Evolutionary conservation across 352 stramenopile genomes (phyloP).

Genomic region (Saprolegnia parasitica): DNA sequence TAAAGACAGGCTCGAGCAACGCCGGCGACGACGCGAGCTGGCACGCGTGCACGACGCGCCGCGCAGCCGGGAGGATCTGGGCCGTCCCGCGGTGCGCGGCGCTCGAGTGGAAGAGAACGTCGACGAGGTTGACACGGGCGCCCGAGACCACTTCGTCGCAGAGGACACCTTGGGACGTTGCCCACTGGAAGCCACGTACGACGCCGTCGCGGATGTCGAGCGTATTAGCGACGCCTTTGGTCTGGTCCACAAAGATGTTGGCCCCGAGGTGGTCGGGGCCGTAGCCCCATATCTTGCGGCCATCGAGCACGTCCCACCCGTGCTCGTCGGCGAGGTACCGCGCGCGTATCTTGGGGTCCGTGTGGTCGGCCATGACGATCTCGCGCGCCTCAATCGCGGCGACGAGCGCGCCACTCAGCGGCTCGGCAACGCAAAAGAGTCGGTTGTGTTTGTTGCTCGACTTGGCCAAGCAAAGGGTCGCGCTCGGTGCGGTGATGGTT

Average conservation of each 20-base stretch:
- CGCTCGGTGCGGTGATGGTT: constrained; percentile 80
- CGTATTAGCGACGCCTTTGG: constrained; percentile 92
- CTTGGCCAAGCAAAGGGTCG: constrained; percentile 84
- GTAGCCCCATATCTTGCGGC: constrained; percentile 93
- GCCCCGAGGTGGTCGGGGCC: constrained; percentile 87
- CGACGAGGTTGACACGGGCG: constrained; percentile 87
- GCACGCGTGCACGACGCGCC: constrained; percentile 86
- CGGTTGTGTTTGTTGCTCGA: constrained; percentile 95
- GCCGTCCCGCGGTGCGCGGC: constrained; percentile 93
- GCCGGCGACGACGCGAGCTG: constrained; percentile 75
- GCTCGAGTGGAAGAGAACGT: constrained; percentile 92
- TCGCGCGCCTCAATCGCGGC: constrained; percentile 87
- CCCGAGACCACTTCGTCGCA: constrained; percentile 88
- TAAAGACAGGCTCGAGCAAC: constrained; percentile 90
- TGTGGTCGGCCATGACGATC: constrained; percentile 45
- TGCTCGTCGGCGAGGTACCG: constrained; percentile 85
- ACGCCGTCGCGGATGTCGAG: constrained; percentile 93
- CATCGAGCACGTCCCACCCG: constrained; percentile 83
- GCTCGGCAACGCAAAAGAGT: constrained; percentile 80
- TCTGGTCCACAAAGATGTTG: constrained; percentile 90
- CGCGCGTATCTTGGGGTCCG: constrained; percentile 80
- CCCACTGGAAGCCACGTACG: constrained; percentile 89
- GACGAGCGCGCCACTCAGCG: constrained; percentile 67
- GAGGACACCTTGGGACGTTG: constrained; percentile 79
- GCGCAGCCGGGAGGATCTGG: constrained; percentile 91